Conservation (phyloP, 176 grass and related monocot species). For the Aegilops sharonensis region DNA sequence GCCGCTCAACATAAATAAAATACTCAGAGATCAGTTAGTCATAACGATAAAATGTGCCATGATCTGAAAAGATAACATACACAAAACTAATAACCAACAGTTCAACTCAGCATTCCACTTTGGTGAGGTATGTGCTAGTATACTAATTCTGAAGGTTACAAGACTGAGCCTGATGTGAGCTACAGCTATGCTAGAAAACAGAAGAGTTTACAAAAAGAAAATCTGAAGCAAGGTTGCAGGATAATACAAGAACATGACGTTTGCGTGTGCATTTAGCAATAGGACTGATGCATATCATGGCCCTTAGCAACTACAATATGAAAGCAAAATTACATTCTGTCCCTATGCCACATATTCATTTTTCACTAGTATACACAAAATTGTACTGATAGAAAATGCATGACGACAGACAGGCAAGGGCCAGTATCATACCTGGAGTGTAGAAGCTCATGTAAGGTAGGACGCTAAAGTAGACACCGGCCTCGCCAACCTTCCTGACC, state of each 20-base stretch:
- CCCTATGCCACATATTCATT: not conserved
- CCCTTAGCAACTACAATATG: not conserved
- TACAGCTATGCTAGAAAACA: not conserved
- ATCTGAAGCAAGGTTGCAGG: not conserved
- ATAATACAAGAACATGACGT: not conserved
- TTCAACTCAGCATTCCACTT: not conserved
- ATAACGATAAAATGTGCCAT: not conserved
- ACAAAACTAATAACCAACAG: not conserved
- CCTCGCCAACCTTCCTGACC: not conserved
- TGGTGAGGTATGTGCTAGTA: not conserved
- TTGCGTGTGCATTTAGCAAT: not conserved
- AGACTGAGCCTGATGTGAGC: not conserved
- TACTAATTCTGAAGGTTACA: not conserved
- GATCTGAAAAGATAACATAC: not conserved
- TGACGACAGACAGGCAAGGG: not conserved
- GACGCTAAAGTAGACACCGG: not conserved
- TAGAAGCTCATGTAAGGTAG: constrained; percentile 7
- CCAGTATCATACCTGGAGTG: not conserved
- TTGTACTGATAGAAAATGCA: not conserved
- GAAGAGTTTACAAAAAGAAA: not conserved
- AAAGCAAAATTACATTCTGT: not conserved
- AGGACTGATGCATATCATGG: not conserved
- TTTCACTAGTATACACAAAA: not conserved
- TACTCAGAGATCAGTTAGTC: not conserved
- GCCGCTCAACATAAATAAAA: not conserved